These are phyloP conservation scores for Paradendryphiella salina DNA, from an alignment of 2,329 filamentous ascomycete species.

Conservation along the genomic window DNA sequence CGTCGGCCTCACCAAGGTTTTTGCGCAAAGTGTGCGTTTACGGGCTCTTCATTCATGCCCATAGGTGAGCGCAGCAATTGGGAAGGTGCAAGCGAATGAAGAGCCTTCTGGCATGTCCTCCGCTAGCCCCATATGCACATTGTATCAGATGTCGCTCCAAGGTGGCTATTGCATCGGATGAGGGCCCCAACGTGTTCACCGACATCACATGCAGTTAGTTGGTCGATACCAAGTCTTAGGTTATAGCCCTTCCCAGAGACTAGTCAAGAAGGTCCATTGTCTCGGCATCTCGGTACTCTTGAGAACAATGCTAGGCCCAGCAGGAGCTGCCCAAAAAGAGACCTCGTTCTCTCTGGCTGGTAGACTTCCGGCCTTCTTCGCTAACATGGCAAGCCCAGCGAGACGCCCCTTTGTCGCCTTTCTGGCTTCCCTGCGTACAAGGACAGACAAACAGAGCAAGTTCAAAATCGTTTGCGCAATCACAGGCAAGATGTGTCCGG, in stretches of 20 bases:
- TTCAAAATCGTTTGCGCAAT: neutral
- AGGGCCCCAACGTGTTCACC: neutral
- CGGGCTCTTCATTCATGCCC: too few relatives aligned
- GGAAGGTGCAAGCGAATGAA: too few relatives aligned
- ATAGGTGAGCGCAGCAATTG: too few relatives aligned
- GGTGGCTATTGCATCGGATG: neutral
- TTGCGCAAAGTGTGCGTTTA: too few relatives aligned
- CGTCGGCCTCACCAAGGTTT: too few relatives aligned
- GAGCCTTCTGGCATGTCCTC: neutral
- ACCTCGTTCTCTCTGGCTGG: neutral
- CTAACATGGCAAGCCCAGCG: neutral
- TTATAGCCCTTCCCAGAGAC: neutral
- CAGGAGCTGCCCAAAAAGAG: neutral
- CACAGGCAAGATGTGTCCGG: neutral
- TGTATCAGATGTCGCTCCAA: neutral
- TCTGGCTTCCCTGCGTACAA: neutral
- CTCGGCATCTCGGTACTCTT: neutral
- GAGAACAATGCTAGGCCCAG: neutral
- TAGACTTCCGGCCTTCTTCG: neutral
- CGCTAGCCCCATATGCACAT: neutral
- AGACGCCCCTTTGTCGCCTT: neutral
- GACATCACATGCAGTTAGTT: neutral
- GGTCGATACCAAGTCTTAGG: neutral
- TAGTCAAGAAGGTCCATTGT: neutral
- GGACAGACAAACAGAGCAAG: neutral